Evolutionary conservation across 345 rosid genomes (phyloP).

Genomic region (sweet orange (Citrus sinensis)): DNA sequence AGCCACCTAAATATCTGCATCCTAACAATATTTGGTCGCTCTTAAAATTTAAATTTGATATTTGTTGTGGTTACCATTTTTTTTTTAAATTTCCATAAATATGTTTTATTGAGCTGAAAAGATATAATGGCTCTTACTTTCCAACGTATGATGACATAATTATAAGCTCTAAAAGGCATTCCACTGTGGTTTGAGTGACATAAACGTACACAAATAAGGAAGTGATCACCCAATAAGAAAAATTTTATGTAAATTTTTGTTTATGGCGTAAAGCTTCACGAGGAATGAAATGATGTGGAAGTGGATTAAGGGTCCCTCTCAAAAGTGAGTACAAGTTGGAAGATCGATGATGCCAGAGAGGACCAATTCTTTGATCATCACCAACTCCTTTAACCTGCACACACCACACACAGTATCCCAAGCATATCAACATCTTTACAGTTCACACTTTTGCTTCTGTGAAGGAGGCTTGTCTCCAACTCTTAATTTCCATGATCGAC

Average conservation of each 20-base stretch:
- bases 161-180: slow-evolving; percentile 16
- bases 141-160: slow-evolving; percentile 24
- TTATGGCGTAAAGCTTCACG: slow-evolving; percentile 5
- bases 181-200: neutral
- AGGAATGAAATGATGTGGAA: slow-evolving; percentile 11
- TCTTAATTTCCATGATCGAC: neutral
- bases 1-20: neutral
- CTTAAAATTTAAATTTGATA: too few species aligned
- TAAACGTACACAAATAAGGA: neutral
- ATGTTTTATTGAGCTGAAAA: neutral
- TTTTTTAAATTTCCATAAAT: too few species aligned
- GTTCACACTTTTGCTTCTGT: slow-evolving; percentile 14
- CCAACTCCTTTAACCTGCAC: neutral
- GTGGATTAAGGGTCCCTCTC: slow-evolving; percentile 28
- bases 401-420: neutral
- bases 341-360: slow-evolving; percentile 11
- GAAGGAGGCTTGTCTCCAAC: slow-evolving; percentile 13
- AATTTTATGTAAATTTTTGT: neutral
- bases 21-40: neutral
- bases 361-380: slow-evolving; percentile 14
- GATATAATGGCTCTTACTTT: slow-evolving; percentile 5
- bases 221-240: slow-evolving; percentile 7
- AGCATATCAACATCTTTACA: slow-evolving; percentile 13
- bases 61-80: too few species aligned
- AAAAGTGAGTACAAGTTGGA: neutral